Base-by-base conservation (phyloP, 805 yeast species). In the Grigorovia humatica region DNA sequence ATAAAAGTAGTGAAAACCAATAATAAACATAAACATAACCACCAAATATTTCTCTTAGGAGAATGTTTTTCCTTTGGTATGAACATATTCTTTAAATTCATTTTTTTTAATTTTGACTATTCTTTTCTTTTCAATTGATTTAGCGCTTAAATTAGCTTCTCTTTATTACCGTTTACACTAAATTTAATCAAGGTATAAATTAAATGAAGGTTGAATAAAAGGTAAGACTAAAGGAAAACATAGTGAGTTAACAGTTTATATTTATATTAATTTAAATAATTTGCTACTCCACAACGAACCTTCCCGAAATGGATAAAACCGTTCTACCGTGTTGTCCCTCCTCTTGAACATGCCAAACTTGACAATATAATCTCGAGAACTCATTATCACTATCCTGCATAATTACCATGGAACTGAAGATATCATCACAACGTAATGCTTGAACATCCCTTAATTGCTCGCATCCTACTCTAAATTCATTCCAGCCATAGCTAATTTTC, bases 1-100 rank as follows among this genome's bases (percentile, higher is more conserved):
- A 67, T 57, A 47, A 66, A 60, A 4, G 64, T 51, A 7, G 66
- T 57, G 41, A 65, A 57, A 8, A 58, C 55, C 27, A 65, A 57
- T 8, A 67, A 43, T 17, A 48, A 12, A 5, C 46, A 35, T 4
- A 51, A 4, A 11, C 47, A 19, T 17, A 55, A 17, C 49, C 45
- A 46, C 1, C 18, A 27, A 13, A 48, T 43, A 23, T 48, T 48
- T 12, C 32, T 30, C 17, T 20, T 47, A 7, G 50, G 53, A 9
- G 46, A 30, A 43, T 45, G 43, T 23, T n/a, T 42, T 27, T 43
- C 47, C 23, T 32, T 29, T 45, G 51, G 54, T 17, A 30, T 29
- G n/a, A 51, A 40, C 38, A 29, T 43, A 30, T 17, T 38, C 8
- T 15, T 15, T 15, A 38, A 38, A 15, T 38, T 38, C 42, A 38